Evolutionary conservation across 371 early-diverging fungal genomes (phyloP).

Genomic region (Mucor saturninus): DNA sequence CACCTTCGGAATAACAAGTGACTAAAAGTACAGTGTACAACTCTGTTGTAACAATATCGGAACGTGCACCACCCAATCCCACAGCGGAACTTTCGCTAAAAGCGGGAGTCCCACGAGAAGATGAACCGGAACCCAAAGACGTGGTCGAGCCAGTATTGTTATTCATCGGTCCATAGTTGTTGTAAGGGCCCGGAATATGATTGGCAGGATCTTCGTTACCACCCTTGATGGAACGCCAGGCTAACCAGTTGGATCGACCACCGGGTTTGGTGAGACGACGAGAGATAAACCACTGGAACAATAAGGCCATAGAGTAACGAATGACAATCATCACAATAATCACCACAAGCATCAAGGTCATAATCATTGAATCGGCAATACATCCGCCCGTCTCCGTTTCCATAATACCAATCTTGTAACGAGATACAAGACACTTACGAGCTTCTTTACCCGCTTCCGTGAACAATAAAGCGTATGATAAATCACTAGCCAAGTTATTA

Average conservation of each 20-base stretch:
- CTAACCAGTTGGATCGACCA: conserved; percentile 53
- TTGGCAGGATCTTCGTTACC: conserved; percentile 56
- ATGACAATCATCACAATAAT: conserved; percentile 52
- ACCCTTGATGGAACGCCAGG: conserved; percentile 57
- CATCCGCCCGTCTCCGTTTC: conserved; percentile 60
- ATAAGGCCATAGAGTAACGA: conserved; percentile 63
- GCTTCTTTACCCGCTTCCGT: conserved; percentile 37
- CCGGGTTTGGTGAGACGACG: conserved; percentile 52
- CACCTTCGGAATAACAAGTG: conserved; percentile 83
- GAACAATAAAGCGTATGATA: conserved; percentile 49
- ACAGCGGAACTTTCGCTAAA: conserved; percentile 31
- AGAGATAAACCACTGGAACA: conserved; percentile 66
- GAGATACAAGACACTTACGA: conserved; percentile 47
- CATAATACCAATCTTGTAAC: conserved; percentile 53
- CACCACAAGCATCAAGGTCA: conserved; percentile 50
- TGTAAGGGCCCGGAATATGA: conserved; percentile 51
- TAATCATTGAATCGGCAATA: conserved; percentile 59
- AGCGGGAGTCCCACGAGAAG: conserved; percentile 32
- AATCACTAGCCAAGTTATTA: conserved; percentile 45
- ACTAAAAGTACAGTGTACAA: conserved; percentile 64
- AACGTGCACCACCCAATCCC: conserved; percentile 30
- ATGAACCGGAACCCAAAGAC: conserved; percentile 26
- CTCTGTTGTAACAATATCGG: conserved; percentile 51
- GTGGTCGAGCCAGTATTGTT: conserved; percentile 22
- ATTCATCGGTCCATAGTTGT: conserved; percentile 45